These are phyloP conservation scores for Blepharisma stoltei DNA, from an alignment of 73 alveolate species.

Conservation along the genomic window DNA sequence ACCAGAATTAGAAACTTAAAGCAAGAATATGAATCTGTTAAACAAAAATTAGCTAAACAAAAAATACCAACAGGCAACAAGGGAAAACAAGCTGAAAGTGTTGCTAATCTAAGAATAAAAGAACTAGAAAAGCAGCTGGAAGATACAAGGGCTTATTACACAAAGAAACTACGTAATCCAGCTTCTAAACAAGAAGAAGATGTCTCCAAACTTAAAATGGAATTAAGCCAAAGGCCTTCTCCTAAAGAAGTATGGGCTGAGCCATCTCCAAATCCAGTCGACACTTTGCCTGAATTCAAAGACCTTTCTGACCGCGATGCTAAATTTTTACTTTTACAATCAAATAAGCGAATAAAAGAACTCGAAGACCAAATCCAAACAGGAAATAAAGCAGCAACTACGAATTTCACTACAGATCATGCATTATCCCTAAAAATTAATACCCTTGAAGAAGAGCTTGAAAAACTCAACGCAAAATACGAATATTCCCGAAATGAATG, in stretches of 20 bases:
- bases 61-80: background rate
- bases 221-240: too few relatives aligned
- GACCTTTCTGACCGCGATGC: slow-evolving; percentile 12
- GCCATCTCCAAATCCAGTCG: background rate
- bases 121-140: slow-evolving; percentile 32
- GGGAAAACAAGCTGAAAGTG: slow-evolving; percentile 9
- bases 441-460: slow-evolving; percentile 21
- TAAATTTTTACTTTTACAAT: background rate
- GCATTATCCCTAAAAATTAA: background rate
- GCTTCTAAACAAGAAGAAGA: background rate
- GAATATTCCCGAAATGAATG: background rate
- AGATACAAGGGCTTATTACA: slow-evolving; percentile 19
- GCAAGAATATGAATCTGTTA: background rate
- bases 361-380: background rate
- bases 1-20: background rate
- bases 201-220: background rate
- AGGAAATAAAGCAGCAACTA: background rate
- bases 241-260: slow-evolving; percentile 18
- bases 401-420: background rate
- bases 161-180: background rate
- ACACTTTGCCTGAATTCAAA: background rate
- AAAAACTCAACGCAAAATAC: background rate
- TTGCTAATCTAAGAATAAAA: background rate
- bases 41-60: background rate
- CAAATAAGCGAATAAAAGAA: slow-evolving; percentile 1